These are phyloP conservation scores for Leucoagaricus sp. DNA, from an alignment of 1,284 basidiomycete species.

Conservation along the genomic window DNA sequence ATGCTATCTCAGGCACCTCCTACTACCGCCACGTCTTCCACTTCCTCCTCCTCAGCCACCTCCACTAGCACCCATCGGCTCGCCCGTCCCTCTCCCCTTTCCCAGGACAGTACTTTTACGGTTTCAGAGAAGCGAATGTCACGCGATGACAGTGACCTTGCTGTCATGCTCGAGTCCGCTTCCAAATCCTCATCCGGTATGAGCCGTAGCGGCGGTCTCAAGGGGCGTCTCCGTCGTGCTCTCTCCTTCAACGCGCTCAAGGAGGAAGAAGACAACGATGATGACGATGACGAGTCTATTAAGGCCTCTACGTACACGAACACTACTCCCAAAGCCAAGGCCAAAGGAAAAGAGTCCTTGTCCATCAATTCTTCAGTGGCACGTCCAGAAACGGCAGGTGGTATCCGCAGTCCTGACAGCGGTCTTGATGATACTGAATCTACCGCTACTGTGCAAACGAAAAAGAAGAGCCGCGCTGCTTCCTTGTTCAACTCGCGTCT, in stretches of 20 bases:
- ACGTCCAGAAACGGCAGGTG: conserved; percentile 25
- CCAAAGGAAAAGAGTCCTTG: background rate
- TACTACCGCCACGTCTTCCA: conserved; percentile 33
- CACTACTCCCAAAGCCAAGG: conserved; percentile 34
- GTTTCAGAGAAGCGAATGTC: conserved; percentile 74
- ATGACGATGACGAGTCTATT: conserved; percentile 48
- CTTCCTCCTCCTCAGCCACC: conserved; percentile 39
- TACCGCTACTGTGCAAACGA: conserved; percentile 57
- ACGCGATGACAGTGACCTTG: conserved; percentile 73
- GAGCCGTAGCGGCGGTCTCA: conserved; percentile 72
- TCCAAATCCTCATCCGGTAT: conserved; percentile 42
- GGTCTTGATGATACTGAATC: conserved; percentile 40
- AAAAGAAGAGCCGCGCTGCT: conserved; percentile 70
- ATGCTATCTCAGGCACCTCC: conserved; percentile 43
- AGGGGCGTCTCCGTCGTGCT: conserved; percentile 74
- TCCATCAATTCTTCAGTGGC: conserved; percentile 6
- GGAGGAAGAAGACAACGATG: conserved; percentile 62
- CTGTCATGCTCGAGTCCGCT: conserved; percentile 54
- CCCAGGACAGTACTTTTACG: conserved; percentile 64
- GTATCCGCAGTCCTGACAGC: conserved; percentile 26
- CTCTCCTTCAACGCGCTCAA: conserved; percentile 67
- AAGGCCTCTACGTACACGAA: conserved; percentile 38
- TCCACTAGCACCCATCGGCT: conserved; percentile 50
- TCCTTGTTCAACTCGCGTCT: conserved; percentile 87
- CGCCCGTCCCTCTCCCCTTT: conserved; percentile 74